Evolutionary conservation across 2,329 filamentous ascomycete species (phyloP).

Genomic region (Trichoderma cornu-damae): DNA sequence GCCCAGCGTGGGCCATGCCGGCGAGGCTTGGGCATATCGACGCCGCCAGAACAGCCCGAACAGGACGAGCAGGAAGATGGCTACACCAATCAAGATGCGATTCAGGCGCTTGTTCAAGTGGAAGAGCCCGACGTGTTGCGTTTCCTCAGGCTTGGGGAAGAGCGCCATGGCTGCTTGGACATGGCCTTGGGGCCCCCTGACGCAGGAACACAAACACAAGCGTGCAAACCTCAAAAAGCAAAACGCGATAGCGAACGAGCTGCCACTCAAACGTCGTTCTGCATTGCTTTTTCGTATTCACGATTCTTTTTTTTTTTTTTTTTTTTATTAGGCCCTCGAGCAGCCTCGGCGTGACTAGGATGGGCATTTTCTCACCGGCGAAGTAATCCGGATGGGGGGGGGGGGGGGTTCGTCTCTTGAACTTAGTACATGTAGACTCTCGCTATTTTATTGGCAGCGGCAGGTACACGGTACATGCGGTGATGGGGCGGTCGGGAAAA

Average conservation of each 20-base stretch:
- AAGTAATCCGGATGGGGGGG: slow-evolving; percentile 1
- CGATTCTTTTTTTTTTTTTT: not conserved
- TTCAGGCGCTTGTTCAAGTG: slow-evolving; percentile 32
- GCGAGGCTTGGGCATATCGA: not conserved
- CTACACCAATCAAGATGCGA: slow-evolving; percentile 27
- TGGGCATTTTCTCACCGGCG: slow-evolving; percentile 5
- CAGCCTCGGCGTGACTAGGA: slow-evolving; percentile 6
- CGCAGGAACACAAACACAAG: not conserved
- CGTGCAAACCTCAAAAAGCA: no score
- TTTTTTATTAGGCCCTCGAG: no score
- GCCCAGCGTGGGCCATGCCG: not conserved
- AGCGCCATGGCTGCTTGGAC: slow-evolving; percentile 14
- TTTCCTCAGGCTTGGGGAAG: slow-evolving; percentile 17
- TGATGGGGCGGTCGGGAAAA: not conserved
- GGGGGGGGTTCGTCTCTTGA: not conserved
- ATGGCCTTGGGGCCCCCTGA: slow-evolving; percentile 7
- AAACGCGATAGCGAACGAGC: no score
- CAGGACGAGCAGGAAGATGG: slow-evolving; percentile 24
- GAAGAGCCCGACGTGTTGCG: slow-evolving; percentile 20
- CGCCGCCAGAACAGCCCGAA: slow-evolving; percentile 26
- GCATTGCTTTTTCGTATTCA: not conserved
- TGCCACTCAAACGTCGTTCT: no score
- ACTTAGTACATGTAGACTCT: not conserved
- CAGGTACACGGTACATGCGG: not conserved
- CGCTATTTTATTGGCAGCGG: rapidly evolving